Evolutionary conservation across 305 asterid species (phyloP).

Genomic region (Fraxinus platypoda): DNA sequence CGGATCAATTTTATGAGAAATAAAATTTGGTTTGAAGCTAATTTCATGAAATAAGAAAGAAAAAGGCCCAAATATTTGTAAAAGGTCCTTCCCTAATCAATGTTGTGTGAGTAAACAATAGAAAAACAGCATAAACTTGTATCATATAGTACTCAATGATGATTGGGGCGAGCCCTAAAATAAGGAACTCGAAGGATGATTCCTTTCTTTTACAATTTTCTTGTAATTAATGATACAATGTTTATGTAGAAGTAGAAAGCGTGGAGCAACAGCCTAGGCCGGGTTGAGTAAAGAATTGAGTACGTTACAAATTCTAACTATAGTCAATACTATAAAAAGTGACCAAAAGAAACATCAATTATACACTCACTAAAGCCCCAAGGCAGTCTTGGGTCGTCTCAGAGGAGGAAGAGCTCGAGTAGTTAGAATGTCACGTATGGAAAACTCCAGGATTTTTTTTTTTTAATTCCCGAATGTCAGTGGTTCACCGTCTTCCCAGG

Average conservation of each 20-base stretch:
- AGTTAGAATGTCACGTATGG: slow-evolving; percentile 37
- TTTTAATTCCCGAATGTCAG: slow-evolving; percentile 26
- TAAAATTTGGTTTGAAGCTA: background rate
- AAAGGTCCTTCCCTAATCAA: no score
- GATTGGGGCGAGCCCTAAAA: no score
- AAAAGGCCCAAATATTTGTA: no score
- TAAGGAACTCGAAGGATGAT: background rate
- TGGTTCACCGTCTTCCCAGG: slow-evolving; percentile 34
- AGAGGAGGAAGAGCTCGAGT: slow-evolving; percentile 23
- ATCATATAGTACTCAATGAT: no score
- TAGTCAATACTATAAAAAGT: background rate
- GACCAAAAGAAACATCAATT: slow-evolving; percentile 13
- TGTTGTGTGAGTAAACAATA: no score
- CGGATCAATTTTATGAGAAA: background rate
- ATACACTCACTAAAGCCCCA: slow-evolving; percentile 27
- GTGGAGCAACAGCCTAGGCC: background rate
- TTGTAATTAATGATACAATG: background rate
- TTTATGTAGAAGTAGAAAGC: background rate
- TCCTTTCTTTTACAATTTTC: background rate
- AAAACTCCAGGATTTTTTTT: background rate
- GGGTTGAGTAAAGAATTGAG: slow-evolving; percentile 9
- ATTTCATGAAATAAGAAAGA: background rate
- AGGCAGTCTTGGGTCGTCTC: background rate
- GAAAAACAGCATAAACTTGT: background rate
- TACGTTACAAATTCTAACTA: slow-evolving; percentile 18